Conservation (phyloP, 192 early-diverging fungal species). For the Coemansia sp. region DNA sequence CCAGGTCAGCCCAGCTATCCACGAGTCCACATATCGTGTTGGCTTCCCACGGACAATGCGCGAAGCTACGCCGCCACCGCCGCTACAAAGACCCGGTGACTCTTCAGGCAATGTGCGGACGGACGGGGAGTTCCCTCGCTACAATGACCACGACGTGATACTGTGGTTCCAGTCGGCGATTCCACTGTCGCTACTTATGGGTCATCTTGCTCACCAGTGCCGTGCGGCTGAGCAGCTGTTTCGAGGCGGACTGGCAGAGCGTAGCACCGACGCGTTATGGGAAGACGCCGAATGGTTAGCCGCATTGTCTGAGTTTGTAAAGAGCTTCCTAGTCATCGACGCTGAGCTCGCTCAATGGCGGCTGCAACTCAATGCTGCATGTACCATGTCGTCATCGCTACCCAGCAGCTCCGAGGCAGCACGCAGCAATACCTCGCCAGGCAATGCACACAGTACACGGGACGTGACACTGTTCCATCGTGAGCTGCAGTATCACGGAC, state of each 20-base stretch:
- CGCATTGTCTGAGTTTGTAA: conserved; percentile 42
- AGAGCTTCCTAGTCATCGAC: conserved; percentile 52
- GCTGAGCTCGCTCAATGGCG: conserved; percentile 55
- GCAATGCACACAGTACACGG: conserved; percentile 41
- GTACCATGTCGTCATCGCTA: conserved; percentile 27
- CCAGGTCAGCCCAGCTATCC: conserved; percentile 38
- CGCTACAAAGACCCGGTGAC: neutral
- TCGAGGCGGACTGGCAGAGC: conserved; percentile 43
- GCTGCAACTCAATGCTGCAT: conserved; percentile 50
- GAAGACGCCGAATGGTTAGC: conserved; percentile 48
- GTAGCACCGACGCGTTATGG: conserved; percentile 40
- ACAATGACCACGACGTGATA: conserved; percentile 54
- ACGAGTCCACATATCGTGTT: conserved; percentile 52
- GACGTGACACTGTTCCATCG: conserved; percentile 53
- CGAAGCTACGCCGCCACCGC: conserved; percentile 49
- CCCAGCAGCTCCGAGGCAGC: conserved; percentile 16
- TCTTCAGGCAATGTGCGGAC: neutral
- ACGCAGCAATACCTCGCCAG: neutral
- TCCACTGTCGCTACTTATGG: conserved; percentile 53
- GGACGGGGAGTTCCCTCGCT: conserved; percentile 46
- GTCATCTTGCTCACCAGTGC: conserved; percentile 49
- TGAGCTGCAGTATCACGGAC: conserved; percentile 51
- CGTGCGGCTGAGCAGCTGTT: conserved; percentile 52
- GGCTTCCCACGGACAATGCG: conserved; percentile 53
- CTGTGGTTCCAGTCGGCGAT: conserved; percentile 56